phyloP scores from a whole-genome alignment of 768 basidiomycete species.

The Tremella yokohamensis region DNA sequence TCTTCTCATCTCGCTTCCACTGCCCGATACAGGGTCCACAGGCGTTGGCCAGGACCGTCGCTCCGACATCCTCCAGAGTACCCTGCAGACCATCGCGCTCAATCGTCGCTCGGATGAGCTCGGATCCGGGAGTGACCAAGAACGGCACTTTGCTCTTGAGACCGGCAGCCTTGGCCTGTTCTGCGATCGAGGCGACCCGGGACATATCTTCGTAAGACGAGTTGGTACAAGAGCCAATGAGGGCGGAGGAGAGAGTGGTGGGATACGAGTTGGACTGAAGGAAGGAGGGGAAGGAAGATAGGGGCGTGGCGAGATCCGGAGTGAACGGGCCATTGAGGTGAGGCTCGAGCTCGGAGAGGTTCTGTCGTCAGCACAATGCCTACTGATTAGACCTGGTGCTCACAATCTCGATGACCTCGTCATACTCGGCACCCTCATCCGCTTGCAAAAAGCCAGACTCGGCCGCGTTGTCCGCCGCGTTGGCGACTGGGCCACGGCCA shows the following conservation, averaged over 20 bases:
- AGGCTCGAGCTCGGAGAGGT: slow-evolving; percentile 82
- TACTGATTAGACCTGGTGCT: slow-evolving; percentile 38
- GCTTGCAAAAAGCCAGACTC: slow-evolving; percentile 70
- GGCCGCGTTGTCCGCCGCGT: slow-evolving; percentile 80
- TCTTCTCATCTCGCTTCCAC: slow-evolving; percentile 90
- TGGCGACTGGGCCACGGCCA: slow-evolving; percentile 77
- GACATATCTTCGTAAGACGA: slow-evolving; percentile 90
- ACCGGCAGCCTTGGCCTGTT: slow-evolving; percentile 80
- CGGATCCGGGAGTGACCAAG: slow-evolving; percentile 57
- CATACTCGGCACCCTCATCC: slow-evolving; percentile 86
- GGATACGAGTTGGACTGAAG: slow-evolving; percentile 86
- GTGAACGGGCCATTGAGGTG: slow-evolving; percentile 97
- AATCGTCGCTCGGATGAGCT: slow-evolving; percentile 95
- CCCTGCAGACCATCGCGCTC: slow-evolving; percentile 86
- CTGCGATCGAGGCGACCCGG: slow-evolving; percentile 82
- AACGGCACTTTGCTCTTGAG: slow-evolving; percentile 63
- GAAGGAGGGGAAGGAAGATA: slow-evolving; percentile 80
- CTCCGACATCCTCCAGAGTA: slow-evolving; percentile 82
- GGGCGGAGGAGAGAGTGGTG: slow-evolving; percentile 76
- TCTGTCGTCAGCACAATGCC: slow-evolving; percentile 54
- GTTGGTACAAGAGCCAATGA: slow-evolving; percentile 99
- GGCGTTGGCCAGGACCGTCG: slow-evolving; percentile 89
- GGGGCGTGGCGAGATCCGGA: slow-evolving; percentile 88
- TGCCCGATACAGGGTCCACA: slow-evolving; percentile 99
- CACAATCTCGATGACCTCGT: slow-evolving; percentile 90